Evolutionary conservation across 768 basidiomycete species (phyloP), one percentile per base, ranked within the genome.

Genomic region (Xerocomus brunneocitrinus): DNA sequence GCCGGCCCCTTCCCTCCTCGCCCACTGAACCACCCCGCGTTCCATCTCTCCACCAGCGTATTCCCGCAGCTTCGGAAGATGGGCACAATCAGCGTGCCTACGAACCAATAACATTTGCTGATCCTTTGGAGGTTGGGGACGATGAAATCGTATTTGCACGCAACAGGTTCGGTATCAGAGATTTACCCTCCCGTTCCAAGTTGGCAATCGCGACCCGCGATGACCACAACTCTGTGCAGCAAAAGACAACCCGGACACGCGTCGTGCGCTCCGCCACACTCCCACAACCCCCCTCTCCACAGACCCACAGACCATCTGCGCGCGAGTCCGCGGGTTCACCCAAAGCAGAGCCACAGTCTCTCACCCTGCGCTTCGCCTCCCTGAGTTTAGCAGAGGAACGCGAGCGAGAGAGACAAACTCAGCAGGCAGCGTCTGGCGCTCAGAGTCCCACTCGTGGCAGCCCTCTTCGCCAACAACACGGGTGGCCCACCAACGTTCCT

Each of bases 121-220:
- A 68, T 47, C 61, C 66, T 28, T 16, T 61, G 56, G 55, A 61
- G 49, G 49, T 13, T 59, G 58, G 63, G 12, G 58, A 44, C 4
- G 57, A 58, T 5, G 53, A 60, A 3, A 30, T 52, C 30, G 22
- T 54, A 1, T 50, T 50, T 24, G 39, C 52, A 35, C 50, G 44
- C 49, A 55, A 59, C 8, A 73, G 69, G 57, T 75, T 72, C 51
- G 77, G 76, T 1, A 76, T 76, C 39, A 73, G 73, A n/a, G 71
- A 78, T 61, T 51, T 77, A 13, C 75, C 77, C 27, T 45, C 65
- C 24, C 68, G 52, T 14, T 53, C 66, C 34, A 70, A 66, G 25
- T 61, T 58, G 6, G 65, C 65, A 46, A 67, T 64, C 36, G 58
- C 53, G 28, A 57, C 52, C 49, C 47, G 56, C 41, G 49, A 54